Evolutionary conservation across 768 basidiomycete species (phyloP).

Genomic region (Boletus pseudo-olivaceus): DNA sequence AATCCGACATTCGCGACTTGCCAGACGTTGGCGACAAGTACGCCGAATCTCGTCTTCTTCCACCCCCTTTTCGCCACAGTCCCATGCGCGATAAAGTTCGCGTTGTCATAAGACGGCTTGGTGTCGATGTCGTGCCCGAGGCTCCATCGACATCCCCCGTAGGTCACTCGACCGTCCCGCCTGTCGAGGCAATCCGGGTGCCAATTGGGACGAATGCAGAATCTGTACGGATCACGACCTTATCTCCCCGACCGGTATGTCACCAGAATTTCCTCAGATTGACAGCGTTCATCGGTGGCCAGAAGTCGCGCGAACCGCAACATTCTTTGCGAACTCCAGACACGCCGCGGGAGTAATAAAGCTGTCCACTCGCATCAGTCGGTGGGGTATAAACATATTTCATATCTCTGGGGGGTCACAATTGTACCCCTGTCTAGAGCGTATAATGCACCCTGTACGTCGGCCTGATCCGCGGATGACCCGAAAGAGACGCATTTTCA

Average conservation of each 20-base stretch:
- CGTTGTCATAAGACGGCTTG: conserved; percentile 5
- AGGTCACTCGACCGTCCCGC: neutral
- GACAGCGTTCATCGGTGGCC: conserved; percentile 17
- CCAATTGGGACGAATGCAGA: neutral
- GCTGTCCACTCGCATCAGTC: too few relatives aligned
- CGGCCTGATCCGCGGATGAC: conserved; percentile 26
- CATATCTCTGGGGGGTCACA: too few relatives aligned
- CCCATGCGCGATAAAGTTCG: conserved; percentile 6
- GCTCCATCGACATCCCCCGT: conserved; percentile 4
- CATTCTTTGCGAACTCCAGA: conserved; percentile 19
- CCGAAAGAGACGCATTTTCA: conserved; percentile 21
- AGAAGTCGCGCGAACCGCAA: conserved; percentile 13
- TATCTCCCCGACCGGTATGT: conserved; percentile 25
- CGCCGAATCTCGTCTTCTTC: conserved; percentile 19
- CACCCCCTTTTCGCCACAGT: conserved; percentile 29
- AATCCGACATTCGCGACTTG: conserved; percentile 6
- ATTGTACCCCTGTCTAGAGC: too few relatives aligned
- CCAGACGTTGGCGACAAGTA: conserved; percentile 12
- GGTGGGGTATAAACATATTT: too few relatives aligned
- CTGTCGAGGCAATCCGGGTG: conserved; percentile 7
- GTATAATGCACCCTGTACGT: conserved; percentile 3
- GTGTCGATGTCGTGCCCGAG: conserved; percentile 16
- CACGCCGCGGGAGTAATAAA: conserved; percentile 28
- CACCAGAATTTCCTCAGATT: conserved; percentile 2
- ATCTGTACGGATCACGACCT: conserved; percentile 32